Base-by-base conservation (phyloP, 306 rosid species). In the Morella rubra region DNA sequence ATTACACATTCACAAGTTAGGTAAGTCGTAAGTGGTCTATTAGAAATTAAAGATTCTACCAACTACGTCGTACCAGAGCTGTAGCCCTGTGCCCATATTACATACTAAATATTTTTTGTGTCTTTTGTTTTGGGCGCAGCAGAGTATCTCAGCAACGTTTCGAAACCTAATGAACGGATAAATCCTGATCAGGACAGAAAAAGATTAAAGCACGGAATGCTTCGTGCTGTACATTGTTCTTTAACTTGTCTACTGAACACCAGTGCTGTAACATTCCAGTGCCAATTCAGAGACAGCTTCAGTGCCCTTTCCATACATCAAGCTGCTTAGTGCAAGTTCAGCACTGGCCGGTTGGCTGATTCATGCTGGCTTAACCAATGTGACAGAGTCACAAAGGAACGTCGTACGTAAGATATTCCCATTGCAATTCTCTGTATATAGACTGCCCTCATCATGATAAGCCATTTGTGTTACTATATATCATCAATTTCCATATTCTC, bases 41-140 rank as follows among this genome's bases (percentile, higher is more conserved):
- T 32, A 0, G 14, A 16, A 51, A 77, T 27, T 27, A 72, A 77
- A 77, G 74, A 67, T 74, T 76, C 85, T 74, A 58, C 72, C 84
- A 44, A 74, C 84, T 79, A 72, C 37, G 40, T 58, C 37, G 40
- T 58, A 20, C 79, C 52, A 65, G 53, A 80, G 44, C 16, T 73
- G 69, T 77, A 42, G 62, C 81, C 78, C 73, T 27, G 32, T 27
- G 49, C 27, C 5, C 44, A 76, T 62, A 16, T 16, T 15, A 15
- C 6, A 54, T 78, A 71, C 27, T 62, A 78, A 62, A 78, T 72
- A 32, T 79, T 54, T 61, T 69, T 50, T 55, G 7, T 49, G 61
- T 32, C 24, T 32, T 74, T 70, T 82, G n/a, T 32, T 32, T 3
- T 32, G 37, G 37, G 37, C 37, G 6, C 19, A 3, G 19, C n/a